A percentile compares a stretch with the other conserved stretches of the same genome.
phyloP scores from a whole-genome alignment of 2,329 filamentous ascomycete species.

The Nigrospora osmanthi region DNA sequence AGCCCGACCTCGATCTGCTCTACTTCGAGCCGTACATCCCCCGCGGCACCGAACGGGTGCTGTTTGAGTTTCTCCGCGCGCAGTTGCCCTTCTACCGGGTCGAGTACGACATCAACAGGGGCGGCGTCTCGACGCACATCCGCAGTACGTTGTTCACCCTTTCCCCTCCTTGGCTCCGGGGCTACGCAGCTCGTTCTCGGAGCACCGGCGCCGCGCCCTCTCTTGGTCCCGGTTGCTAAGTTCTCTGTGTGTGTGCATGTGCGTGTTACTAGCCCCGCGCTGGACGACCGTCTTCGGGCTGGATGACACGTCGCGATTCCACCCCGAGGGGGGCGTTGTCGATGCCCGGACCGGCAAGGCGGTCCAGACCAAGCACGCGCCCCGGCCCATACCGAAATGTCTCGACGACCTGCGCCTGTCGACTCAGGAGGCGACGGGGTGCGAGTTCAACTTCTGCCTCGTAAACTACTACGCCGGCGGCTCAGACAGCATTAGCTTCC shows the following conservation, averaged over 20 bases:
- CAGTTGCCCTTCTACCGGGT: constrained; percentile 71
- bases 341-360: constrained; percentile 9
- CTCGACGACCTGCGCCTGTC: constrained; percentile 54
- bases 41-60: constrained; percentile 39
- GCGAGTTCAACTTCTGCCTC: constrained; percentile 68
- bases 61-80: constrained; percentile 66
- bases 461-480: constrained; percentile 81
- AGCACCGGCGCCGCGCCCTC: constrained; percentile 14
- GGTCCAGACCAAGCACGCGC: constrained; percentile 44
- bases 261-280: constrained; percentile 30
- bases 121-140: constrained; percentile 54
- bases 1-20: constrained; percentile 63
- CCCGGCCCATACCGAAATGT: constrained; percentile 64
- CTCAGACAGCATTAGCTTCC: constrained; percentile 69
- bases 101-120: constrained; percentile 63
- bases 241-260: constrained; percentile 15
- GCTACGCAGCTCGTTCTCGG: too few relatives aligned
- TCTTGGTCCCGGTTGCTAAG: constrained; percentile 22
- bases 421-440: constrained; percentile 59
- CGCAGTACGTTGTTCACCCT: constrained; percentile 16
- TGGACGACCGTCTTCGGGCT: constrained; percentile 52
- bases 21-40: constrained; percentile 71
- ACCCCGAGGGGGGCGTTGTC: constrained; percentile 21
- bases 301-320: constrained; percentile 56
- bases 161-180: too few relatives aligned